These are phyloP conservation scores for Zygosaccharomyces bisporus DNA, from an alignment of 805 yeast species.

Conservation along the genomic window DNA sequence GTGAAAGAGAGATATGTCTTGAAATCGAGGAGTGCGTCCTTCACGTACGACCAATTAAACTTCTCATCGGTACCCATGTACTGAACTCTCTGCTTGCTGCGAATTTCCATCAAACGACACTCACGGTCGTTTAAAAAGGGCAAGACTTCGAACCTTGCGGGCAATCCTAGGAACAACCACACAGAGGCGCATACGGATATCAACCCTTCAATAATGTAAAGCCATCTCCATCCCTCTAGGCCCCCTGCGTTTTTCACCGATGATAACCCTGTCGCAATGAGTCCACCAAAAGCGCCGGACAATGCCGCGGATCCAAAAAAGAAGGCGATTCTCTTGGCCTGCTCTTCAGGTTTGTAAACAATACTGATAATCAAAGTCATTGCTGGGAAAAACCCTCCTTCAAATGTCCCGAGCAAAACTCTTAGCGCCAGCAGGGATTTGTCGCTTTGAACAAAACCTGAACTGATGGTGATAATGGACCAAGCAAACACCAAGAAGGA, in stretches of 20 bases:
- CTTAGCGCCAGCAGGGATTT: slow-evolving; percentile 52
- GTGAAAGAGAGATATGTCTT: slow-evolving; percentile 36
- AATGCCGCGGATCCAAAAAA: slow-evolving; percentile 52
- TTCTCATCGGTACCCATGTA: slow-evolving; percentile 27
- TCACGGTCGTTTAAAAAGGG: slow-evolving; percentile 36
- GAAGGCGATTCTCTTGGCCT: slow-evolving; percentile 49
- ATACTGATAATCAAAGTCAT: slow-evolving; percentile 51
- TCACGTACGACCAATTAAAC: slow-evolving; percentile 35
- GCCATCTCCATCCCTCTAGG: slow-evolving; percentile 62
- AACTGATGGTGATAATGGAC: slow-evolving; percentile 51
- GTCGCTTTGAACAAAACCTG: slow-evolving; percentile 45
- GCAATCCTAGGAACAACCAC: slow-evolving; percentile 32
- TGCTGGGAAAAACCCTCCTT: slow-evolving; percentile 53
- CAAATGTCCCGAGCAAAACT: slow-evolving; percentile 58
- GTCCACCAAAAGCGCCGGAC: slow-evolving; percentile 51
- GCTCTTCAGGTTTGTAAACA: slow-evolving; percentile 48
- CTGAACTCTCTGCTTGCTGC: slow-evolving; percentile 27
- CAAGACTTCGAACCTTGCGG: slow-evolving; percentile 34
- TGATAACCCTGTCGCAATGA: slow-evolving; percentile 51
- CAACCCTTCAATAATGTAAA: slow-evolving; percentile 53
- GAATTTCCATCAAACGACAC: slow-evolving; percentile 23
- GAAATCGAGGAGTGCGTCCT: slow-evolving; percentile 38
- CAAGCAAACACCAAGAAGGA: slow-evolving; percentile 51
- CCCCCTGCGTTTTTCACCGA: slow-evolving; percentile 46
- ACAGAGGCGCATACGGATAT: slow-evolving; percentile 32